These are phyloP conservation scores for Metarhizium humberi DNA, from an alignment of 2,329 filamentous ascomycete species.

Conservation along the genomic window DNA sequence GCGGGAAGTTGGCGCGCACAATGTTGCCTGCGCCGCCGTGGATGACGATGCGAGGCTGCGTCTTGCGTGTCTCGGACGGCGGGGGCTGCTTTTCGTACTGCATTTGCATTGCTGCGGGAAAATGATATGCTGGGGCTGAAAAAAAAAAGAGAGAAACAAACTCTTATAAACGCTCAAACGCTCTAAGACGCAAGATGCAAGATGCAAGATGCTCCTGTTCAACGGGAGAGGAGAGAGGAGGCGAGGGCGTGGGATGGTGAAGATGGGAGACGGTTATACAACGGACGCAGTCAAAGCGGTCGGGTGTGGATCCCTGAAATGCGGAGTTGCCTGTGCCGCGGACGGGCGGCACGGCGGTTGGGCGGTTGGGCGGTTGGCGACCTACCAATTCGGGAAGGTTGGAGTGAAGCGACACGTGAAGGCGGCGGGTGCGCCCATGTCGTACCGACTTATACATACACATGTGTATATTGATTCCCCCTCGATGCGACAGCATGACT, in stretches of 20 bases:
- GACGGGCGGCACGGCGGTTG: background rate
- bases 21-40: conserved; percentile 69
- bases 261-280: no score
- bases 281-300: background rate
- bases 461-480: no score
- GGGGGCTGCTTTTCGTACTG: conserved; percentile 24
- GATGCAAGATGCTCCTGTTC: background rate
- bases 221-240: background rate
- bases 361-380: background rate
- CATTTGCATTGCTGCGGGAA: conserved; percentile 21
- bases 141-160: no score
- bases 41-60: conserved; percentile 54
- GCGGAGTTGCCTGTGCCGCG: background rate
- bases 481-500: no score
- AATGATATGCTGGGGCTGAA: no score
- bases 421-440: no score
- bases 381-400: conserved; percentile 3
- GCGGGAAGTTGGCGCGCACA: conserved; percentile 46
- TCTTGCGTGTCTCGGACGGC: conserved; percentile 6
- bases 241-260: background rate
- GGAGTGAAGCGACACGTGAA: no score
- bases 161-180: background rate
- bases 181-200: background rate
- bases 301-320: background rate
- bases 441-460: no score